phyloP scores from a whole-genome alignment of 2,329 filamentous ascomycete species.

The Pestalotiopsis sp. region DNA sequence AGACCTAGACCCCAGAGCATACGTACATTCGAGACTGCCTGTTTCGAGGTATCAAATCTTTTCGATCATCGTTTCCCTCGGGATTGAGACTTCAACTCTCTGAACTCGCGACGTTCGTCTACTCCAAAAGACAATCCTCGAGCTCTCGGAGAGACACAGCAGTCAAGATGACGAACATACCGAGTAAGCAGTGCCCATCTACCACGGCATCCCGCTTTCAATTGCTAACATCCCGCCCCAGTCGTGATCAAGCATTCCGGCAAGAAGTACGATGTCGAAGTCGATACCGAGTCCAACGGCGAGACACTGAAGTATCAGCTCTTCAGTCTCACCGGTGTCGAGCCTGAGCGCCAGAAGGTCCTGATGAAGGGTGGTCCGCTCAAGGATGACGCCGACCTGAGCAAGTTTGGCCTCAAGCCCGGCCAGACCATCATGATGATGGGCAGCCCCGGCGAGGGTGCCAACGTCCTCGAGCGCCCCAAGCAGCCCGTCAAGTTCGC shows the following conservation, averaged over 20 bases:
- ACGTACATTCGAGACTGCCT: conserved; percentile 12
- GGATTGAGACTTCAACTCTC: background rate
- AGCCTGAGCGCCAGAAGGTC: conserved; percentile 95
- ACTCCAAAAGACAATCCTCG: background rate
- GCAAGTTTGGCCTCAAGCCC: conserved; percentile 81
- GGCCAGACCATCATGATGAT: conserved; percentile 95
- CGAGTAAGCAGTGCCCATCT: conserved; percentile 23
- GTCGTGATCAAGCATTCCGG: conserved; percentile 94
- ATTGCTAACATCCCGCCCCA: background rate
- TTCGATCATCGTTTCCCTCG: background rate
- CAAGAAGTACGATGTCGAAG: conserved; percentile 92
- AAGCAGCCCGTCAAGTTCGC: conserved; percentile 84
- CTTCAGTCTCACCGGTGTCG: conserved; percentile 92
- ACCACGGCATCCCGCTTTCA: background rate
- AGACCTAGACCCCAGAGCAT: background rate
- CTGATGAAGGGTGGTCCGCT: conserved; percentile 91
- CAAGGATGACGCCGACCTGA: conserved; percentile 91
- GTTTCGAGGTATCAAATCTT: background rate
- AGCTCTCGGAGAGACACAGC: background rate
- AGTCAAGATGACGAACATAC: conserved; percentile 31
- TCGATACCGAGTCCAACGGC: conserved; percentile 82
- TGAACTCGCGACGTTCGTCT: background rate
- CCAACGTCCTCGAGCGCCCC: conserved; percentile 66
- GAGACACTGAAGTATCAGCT: conserved; percentile 96
- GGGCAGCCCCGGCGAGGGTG: conserved; percentile 76